Evolutionary conservation across 2,329 filamentous ascomycete genomes (phyloP).

Genomic region (Lomentospora prolificans): DNA sequence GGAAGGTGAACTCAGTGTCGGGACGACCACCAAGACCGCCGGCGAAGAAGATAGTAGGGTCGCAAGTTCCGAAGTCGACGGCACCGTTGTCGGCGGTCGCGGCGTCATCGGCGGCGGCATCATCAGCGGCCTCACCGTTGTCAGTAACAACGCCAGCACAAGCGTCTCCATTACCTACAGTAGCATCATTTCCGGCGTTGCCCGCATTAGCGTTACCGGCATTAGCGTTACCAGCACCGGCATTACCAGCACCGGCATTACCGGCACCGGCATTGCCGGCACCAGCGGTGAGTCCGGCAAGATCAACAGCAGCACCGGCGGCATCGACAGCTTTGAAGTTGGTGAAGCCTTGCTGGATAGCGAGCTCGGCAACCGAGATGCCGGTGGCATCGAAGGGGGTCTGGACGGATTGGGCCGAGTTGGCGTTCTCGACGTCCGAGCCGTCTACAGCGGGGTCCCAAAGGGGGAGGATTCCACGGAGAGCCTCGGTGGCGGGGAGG

Average conservation of each 20-base stretch:
- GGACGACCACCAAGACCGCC: slow-evolving; percentile 46
- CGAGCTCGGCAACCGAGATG: slow-evolving; percentile 56
- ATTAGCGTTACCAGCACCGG: slow-evolving; percentile 10
- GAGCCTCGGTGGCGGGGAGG: slow-evolving; percentile 48
- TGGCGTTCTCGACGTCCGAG: slow-evolving; percentile 48
- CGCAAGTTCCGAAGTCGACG: slow-evolving; percentile 43
- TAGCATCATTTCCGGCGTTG: slow-evolving; percentile 10
- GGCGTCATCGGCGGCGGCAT: slow-evolving; percentile 13
- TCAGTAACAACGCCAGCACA: slow-evolving; percentile 21
- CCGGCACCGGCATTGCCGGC: slow-evolving; percentile 13
- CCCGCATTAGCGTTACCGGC: slow-evolving; percentile 11
- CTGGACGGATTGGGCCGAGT: slow-evolving; percentile 40
- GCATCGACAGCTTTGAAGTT: slow-evolving; percentile 41
- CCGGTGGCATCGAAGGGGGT: slow-evolving; percentile 49
- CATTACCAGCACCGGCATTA: slow-evolving; percentile 2
- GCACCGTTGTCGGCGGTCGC: slow-evolving; percentile 17
- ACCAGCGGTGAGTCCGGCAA: slow-evolving; percentile 20
- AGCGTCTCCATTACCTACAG: slow-evolving; percentile 9
- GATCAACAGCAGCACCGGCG: slow-evolving; percentile 20
- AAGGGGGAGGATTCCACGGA: slow-evolving; percentile 57
- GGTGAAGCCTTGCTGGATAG: slow-evolving; percentile 50
- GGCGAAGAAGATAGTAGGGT: slow-evolving; percentile 49
- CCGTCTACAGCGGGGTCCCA: slow-evolving; percentile 55
- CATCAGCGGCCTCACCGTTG: slow-evolving; percentile 16
- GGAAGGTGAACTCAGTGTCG: slow-evolving; percentile 55